Conservation (phyloP, 139 green algal species). For the Desmodesmus armatus region DNA sequence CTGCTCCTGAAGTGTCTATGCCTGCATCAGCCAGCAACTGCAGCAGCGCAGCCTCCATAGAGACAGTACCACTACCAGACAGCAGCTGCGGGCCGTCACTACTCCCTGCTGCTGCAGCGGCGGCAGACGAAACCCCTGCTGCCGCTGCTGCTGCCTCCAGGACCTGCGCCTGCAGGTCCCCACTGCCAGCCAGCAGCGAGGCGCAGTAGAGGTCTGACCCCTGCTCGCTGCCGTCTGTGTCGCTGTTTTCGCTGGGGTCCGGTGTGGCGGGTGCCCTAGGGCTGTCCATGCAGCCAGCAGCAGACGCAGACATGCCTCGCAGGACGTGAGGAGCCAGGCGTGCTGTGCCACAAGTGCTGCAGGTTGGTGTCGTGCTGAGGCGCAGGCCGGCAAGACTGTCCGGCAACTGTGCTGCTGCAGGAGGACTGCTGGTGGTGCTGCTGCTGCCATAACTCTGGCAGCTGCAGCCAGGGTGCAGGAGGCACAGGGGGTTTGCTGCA, state of each 20-base stretch:
- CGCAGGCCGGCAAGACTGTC: too few relatives aligned
- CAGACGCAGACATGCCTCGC: constrained; percentile 20
- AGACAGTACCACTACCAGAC: not conserved
- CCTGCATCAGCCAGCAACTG: constrained; percentile 48
- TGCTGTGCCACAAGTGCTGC: not conserved
- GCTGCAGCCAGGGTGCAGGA: not conserved
- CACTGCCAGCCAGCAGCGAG: not conserved
- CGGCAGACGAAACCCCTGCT: not conserved
- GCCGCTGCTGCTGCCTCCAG: not conserved
- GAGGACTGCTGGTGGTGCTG: not conserved
- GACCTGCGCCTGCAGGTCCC: not conserved
- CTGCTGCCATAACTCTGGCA: too few relatives aligned
- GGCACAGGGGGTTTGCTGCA: not conserved
- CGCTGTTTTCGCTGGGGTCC: constrained; percentile 57
- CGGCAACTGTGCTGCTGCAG: constrained; percentile 26
- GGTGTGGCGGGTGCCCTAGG: constrained; percentile 52
- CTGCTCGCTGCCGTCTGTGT: constrained; percentile 34
- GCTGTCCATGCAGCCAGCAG: constrained; percentile 9
- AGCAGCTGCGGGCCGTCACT: not conserved
- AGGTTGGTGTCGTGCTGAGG: not conserved
- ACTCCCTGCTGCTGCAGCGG: not conserved
- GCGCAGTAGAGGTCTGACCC: not conserved
- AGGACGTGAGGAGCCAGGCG: constrained; percentile 16
- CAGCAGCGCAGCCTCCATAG: constrained; percentile 50
- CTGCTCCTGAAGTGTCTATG: constrained; percentile 20